Evolutionary conservation across 129 eudicot species (phyloP), one percentile per base, ranked within the genome.

Genomic region (Rutidosis leptorrhynchoides): DNA sequence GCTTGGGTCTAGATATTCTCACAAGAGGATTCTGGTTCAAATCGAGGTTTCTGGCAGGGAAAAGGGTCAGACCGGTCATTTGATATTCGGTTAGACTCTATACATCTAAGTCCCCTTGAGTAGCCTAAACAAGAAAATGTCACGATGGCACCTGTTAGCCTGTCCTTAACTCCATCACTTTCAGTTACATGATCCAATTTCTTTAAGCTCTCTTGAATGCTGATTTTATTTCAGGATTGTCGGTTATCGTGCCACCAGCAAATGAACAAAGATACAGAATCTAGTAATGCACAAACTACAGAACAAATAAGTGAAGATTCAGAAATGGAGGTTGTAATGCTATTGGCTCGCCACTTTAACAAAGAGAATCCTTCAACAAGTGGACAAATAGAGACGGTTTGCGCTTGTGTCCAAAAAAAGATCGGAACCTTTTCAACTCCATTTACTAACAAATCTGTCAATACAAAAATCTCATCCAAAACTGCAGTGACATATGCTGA

Each of bases 261-360:
- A 60, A 48, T 42, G 19, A 77, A 63, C 62, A 35, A 14, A 64
- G 17, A 15, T n/a, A 5, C n/a, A 25, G 30, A 72, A 64, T 55
- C 52, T 62, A 33, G 9, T 35, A 29, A 11, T 23, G 53, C 6
- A 17, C 19, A 32, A 35, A 27, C 55, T 42, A 61, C 61, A 49
- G 59, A 52, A 35, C 42, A 45, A 22, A 55, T 27, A 27, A 70
- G 57, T 40, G 72, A 77, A 35, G 63, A 70, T 46, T 57, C 55
- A 25, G 81, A 77, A 70, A 73, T 79, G 79, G 83, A 73, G 59
- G 78, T 65, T 21, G 83, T 78, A 40, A 78, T 72, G 82, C 70
- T 78, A 5, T 52, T 78, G 70, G 82, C 82, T 27, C 42, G 57
- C 43, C 83, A 32, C 68, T 74, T 73, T 55, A 64, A 73, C 19